phyloP scores from a whole-genome alignment of 2,329 filamentous ascomycete species.

The Claviceps quebecensis region DNA sequence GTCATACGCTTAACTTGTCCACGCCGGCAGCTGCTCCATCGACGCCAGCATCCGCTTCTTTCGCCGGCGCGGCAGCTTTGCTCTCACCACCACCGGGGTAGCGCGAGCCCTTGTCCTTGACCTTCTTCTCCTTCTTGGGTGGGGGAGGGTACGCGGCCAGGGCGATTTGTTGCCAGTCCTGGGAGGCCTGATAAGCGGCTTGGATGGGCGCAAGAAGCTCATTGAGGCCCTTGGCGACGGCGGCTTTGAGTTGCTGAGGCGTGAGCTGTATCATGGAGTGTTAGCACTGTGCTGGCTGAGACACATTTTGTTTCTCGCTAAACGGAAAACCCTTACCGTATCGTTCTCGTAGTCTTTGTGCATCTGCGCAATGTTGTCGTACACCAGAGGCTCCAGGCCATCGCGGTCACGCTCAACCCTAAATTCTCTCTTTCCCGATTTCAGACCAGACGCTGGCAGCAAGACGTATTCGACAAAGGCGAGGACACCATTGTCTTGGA shows the following conservation, averaged over 20 bases:
- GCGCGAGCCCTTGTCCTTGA: constrained; percentile 59
- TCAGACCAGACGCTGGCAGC: constrained; percentile 58
- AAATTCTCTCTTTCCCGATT: constrained; percentile 46
- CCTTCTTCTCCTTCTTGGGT: constrained; percentile 60
- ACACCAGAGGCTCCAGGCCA: constrained; percentile 58
- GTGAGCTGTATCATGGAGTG: constrained; percentile 36
- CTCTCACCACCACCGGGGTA: constrained; percentile 33
- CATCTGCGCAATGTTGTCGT: constrained; percentile 60
- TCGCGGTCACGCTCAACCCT: constrained; percentile 53
- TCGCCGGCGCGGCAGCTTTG: neutral
- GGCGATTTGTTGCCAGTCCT: constrained; percentile 61
- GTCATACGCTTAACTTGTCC: constrained; percentile 5
- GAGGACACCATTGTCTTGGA: constrained; percentile 77
- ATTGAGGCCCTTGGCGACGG: constrained; percentile 59
- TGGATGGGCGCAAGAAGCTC: constrained; percentile 67
- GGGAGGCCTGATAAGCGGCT: constrained; percentile 51
- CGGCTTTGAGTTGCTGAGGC: constrained; percentile 79
- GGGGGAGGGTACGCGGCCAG: constrained; percentile 67
- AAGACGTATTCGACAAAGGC: constrained; percentile 80
- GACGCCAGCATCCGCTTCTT: constrained; percentile 1
- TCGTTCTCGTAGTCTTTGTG: constrained; percentile 71
- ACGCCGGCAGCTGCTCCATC: constrained; percentile 2
- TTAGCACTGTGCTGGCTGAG: neutral
- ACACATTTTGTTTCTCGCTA: neutral
- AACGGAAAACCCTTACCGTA: constrained; percentile 36